Conservation (phyloP, 139 green algal genomes). For the Tetraselmis striata region DNA sequence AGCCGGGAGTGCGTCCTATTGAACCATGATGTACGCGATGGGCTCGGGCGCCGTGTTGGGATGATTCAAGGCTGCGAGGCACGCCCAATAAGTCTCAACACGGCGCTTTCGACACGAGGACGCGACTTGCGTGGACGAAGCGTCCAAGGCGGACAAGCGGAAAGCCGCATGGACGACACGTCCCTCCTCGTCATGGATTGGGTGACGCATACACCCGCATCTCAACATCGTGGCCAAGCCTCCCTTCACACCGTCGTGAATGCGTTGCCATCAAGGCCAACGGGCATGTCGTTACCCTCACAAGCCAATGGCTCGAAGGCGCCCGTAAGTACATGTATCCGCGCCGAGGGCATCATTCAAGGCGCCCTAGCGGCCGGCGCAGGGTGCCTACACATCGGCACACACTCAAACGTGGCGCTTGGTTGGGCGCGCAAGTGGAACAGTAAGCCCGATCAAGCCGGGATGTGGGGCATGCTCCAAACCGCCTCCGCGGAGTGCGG, state of each 20-base stretch:
- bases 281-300: not conserved
- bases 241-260: too few relatives aligned
- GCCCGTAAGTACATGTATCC: not conserved
- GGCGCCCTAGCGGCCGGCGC: not conserved
- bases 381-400: not conserved
- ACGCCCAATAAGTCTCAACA: not conserved
- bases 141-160: too few relatives aligned
- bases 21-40: not conserved
- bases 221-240: too few relatives aligned
- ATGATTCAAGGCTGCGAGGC: not conserved
- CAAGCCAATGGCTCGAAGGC: not conserved
- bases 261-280: not conserved
- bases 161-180: too few relatives aligned
- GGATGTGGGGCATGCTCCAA: not conserved
- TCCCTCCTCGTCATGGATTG: too few relatives aligned
- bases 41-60: not conserved
- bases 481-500: not conserved
- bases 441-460: not conserved
- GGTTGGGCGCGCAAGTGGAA: not conserved
- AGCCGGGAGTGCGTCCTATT: not conserved
- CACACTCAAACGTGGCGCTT: not conserved
- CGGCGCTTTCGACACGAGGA: too few relatives aligned
- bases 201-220: too few relatives aligned
- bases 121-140: too few relatives aligned
- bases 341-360: not conserved